Evolutionary conservation across 306 rosid species (phyloP).

Genomic region (Gastrolobium villosum): DNA sequence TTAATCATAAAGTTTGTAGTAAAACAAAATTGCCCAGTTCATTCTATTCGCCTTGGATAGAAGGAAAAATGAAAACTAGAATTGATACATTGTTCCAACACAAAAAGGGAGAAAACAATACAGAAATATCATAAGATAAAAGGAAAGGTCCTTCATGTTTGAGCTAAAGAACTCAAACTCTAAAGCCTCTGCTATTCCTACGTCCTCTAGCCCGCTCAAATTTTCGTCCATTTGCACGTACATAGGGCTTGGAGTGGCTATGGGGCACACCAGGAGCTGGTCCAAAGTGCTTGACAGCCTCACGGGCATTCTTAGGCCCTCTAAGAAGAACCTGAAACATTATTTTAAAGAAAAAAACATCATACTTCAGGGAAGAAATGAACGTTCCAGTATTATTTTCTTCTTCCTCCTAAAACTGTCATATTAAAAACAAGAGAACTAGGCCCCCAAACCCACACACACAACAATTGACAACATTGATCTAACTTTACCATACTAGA

Average conservation of each 20-base stretch:
- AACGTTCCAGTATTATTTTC: background rate
- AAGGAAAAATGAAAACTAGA: slow-evolving; percentile 32
- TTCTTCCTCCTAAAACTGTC: background rate
- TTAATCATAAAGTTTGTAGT: slow-evolving; percentile 14
- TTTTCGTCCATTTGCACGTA: slow-evolving; percentile 63
- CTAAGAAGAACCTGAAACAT: slow-evolving; percentile 66
- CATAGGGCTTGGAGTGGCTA: slow-evolving; percentile 72
- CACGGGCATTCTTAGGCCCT: slow-evolving; percentile 77
- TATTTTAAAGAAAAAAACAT: background rate
- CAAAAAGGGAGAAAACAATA: slow-evolving; percentile 15
- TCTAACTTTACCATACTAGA: background rate
- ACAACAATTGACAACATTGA: background rate
- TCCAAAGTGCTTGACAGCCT: slow-evolving; percentile 78
- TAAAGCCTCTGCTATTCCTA: slow-evolving; percentile 72
- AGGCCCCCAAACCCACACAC: background rate
- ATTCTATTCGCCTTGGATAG: slow-evolving; percentile 1
- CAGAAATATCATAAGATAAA: slow-evolving; percentile 7
- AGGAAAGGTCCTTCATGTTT: slow-evolving; percentile 11
- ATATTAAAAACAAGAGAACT: background rate
- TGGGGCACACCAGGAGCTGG: slow-evolving; percentile 82
- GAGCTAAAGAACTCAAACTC: slow-evolving; percentile 53
- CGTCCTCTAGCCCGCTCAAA: slow-evolving; percentile 69
- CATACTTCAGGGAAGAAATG: background rate
- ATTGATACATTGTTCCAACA: slow-evolving; percentile 28
- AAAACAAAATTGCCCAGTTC: slow-evolving; percentile 39